These are phyloP conservation scores for Beta lomatogona DNA, from an alignment of 179 eudicot species.

Conservation along the genomic window DNA sequence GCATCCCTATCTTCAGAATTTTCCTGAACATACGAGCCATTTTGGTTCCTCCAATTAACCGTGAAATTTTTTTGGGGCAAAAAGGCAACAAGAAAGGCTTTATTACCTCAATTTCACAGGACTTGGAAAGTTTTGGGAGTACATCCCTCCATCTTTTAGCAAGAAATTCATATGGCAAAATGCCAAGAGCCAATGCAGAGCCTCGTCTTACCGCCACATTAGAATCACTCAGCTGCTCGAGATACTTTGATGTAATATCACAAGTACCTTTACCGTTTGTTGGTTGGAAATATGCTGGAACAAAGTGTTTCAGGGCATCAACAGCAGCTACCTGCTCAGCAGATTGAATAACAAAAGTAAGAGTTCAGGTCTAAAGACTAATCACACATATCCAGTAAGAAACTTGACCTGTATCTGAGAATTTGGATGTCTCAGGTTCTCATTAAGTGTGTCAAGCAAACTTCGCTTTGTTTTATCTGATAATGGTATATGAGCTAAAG, in stretches of 20 bases:
- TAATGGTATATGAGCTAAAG: conserved; percentile 53
- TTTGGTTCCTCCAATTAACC: not conserved
- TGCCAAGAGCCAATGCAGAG: conserved; percentile 91
- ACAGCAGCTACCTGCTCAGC: conserved; percentile 71
- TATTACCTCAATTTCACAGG: conserved; percentile 85
- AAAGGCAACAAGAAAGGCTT: conserved; percentile 17
- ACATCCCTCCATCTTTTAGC: conserved; percentile 68
- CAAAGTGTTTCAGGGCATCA: conserved; percentile 77
- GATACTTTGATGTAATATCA: conserved; percentile 63
- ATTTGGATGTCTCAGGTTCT: conserved; percentile 94
- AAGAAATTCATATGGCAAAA: conserved; percentile 73
- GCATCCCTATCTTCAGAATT: conserved; percentile 95
- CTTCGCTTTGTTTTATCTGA: conserved; percentile 68
- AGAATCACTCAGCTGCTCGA: conserved; percentile 72
- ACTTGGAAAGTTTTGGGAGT: conserved; percentile 64
- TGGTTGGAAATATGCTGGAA: conserved; percentile 63
- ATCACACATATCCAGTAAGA: conserved; percentile 17
- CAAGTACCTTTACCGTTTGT: conserved; percentile 49
- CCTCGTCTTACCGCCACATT: conserved; percentile 97
- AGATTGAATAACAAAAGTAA: conserved; percentile 19
- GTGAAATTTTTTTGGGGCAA: not conserved
- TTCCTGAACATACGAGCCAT: conserved; percentile 42
- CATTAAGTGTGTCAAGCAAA: conserved; percentile 85
- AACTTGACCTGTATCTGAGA: conserved; percentile 75
- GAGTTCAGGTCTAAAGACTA: not conserved